A percentile compares a stretch with the other conserved stretches of the same genome.
These are phyloP conservation scores for Cyberlindnera euphorbiae DNA, from an alignment of 805 yeast species.

Conservation along the genomic window DNA sequence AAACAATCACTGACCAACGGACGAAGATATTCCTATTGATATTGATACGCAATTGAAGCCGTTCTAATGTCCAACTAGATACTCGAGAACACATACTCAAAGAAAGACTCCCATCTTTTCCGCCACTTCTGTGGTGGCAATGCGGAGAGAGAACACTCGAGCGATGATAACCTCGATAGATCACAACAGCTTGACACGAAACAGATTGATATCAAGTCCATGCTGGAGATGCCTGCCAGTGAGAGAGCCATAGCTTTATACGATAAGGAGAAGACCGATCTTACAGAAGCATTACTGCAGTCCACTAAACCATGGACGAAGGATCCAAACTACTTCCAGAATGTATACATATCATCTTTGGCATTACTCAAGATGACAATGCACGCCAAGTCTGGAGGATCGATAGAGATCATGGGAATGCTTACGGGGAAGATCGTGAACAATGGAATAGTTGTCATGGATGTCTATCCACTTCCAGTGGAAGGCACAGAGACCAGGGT, in stretches of 20 bases:
- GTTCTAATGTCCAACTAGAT: conserved; percentile 4
- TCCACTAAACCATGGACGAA: conserved; percentile 48
- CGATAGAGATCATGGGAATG: conserved; percentile 94
- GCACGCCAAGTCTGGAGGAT: conserved; percentile 81
- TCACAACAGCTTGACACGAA: conserved; percentile 9
- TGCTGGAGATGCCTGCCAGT: conserved; percentile 12
- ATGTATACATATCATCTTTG: conserved; percentile 59
- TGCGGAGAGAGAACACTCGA: conserved; percentile 1
- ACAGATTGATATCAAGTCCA: conserved; percentile 16
- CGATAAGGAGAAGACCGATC: conserved; percentile 8
- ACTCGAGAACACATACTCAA: conserved; percentile 7
- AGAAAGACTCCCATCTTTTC: conserved; percentile 11
- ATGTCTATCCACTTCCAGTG: conserved; percentile 84
- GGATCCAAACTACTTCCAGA: conserved; percentile 56
- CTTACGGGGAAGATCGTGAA: conserved; percentile 69
- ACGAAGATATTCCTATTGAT: too few relatives aligned
- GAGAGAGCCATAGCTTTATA: conserved; percentile 17
- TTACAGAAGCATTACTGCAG: conserved; percentile 13
- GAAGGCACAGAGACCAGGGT: conserved; percentile 96
- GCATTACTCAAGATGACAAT: conserved; percentile 72
- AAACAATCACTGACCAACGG: too few relatives aligned
- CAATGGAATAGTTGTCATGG: conserved; percentile 61
- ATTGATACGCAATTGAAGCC: not conserved
- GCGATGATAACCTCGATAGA: not conserved
- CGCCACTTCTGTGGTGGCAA: conserved; percentile 12